Evolutionary conservation across 208 protist species (phyloP), one percentile per base, ranked within the genome.

Genomic region (Tritrichomonas foetus): DNA sequence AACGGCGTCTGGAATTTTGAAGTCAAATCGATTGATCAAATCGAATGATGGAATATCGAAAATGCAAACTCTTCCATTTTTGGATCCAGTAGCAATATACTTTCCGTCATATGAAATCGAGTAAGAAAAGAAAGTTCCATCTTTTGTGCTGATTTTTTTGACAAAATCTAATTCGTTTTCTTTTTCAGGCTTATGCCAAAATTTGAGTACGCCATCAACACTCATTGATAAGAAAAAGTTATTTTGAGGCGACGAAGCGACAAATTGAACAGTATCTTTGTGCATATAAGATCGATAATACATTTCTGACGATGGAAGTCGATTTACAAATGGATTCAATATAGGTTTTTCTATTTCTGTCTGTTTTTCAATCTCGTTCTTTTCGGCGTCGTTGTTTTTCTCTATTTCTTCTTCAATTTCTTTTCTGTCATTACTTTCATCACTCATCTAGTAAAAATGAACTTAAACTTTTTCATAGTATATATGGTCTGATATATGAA

Each of bases 281-380:
- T 89, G 78, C 78, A 89, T 89, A 50, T 89, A 89, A n/a, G 78
- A 89, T 33, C 78, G 39, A 50, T 55, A 89, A 57, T 89, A 89
- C 78, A 89, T 89, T 50, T 89, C 78, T 25, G 41, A 25, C 25
- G 78, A 89, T 33, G 78, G 78, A 33, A 89, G 8, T 57, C 41
- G 53, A 39, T 30, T 53, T 14, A 82, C 16, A 16, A 22, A 61
- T 61, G 5, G 53, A 16, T 61, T 61, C 16, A 61, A 22, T 61
- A 61, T 22, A 22, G 53, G 53, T 5, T 16, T 5, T 61, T 61
- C 53, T 61, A 61, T 61, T 61, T 61, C 53, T 61, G 5, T 61
- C 16, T 5, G 5, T 22, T 5, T 5, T 61, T 61, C 53, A 16
- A 16, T 61, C 16, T 61, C 53, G 5, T 61, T 61, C 16, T 61